These are phyloP conservation scores for Nothophytophthora sp. DNA, from an alignment of 352 stramenopile species.

Conservation along the genomic window DNA sequence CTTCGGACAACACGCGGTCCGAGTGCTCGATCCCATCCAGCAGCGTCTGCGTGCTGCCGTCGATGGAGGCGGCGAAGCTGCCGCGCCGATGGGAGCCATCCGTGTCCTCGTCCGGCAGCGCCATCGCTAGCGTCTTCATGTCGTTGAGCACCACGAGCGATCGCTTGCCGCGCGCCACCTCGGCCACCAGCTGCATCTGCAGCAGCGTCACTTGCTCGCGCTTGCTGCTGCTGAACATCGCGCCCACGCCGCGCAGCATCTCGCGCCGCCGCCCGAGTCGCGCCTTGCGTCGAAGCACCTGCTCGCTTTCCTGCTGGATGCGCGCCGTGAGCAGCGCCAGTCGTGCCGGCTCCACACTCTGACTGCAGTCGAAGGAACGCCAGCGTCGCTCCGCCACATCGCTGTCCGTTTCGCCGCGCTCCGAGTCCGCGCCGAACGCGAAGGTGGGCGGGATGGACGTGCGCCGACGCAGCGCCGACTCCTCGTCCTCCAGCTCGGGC, in stretches of 20 bases:
- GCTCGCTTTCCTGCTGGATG: constrained; percentile 54
- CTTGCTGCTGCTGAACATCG: constrained; percentile 44
- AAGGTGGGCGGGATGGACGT: constrained; percentile 73
- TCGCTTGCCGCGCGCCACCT: constrained; percentile 58
- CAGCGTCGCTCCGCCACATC: constrained; percentile 46
- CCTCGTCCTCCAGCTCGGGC: constrained; percentile 38
- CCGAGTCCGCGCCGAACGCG: constrained; percentile 30
- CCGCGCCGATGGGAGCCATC: constrained; percentile 17
- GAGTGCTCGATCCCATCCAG: constrained; percentile 48
- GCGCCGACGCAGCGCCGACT: constrained; percentile 34
- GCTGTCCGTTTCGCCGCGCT: constrained; percentile 17
- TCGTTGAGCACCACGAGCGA: constrained; percentile 55
- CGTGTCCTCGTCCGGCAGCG: too few relatives aligned
- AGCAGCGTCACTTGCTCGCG: constrained; percentile 61
- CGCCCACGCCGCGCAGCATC: constrained; percentile 48
- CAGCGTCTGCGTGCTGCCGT: constrained; percentile 52
- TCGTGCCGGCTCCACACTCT: constrained; percentile 15
- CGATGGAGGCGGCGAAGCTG: constrained; percentile 29
- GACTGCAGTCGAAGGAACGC: constrained; percentile 73
- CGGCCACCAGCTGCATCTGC: constrained; percentile 74
- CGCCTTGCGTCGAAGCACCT: constrained; percentile 40
- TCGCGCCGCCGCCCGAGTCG: constrained; percentile 43
- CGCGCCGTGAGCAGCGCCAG: constrained; percentile 34
- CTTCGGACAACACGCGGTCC: constrained; percentile 62
- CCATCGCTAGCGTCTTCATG: too few relatives aligned